Base-by-base conservation (phyloP, 352 stramenopile genomes). In the Plasmopara halstedii region DNA sequence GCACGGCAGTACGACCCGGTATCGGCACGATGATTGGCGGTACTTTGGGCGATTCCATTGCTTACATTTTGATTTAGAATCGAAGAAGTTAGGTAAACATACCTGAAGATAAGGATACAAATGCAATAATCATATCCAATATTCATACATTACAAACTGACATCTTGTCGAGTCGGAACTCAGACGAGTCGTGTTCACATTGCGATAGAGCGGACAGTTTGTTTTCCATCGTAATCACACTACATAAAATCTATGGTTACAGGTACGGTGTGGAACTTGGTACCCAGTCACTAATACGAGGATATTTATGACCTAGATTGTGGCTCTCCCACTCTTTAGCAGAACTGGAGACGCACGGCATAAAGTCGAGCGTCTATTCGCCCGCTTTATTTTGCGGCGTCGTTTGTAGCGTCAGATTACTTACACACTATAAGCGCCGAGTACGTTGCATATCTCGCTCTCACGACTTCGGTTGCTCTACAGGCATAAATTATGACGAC, bases 11-110 rank as follows among this genome's bases (percentile, higher is more conserved):
- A 22, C 72, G 75, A 29, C 81, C 81, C 40, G 81, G 81, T 31
- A 60, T 85, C 9, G 81, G 81, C 59, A 92, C 81, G 34, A 62
- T 89, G 32, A 72, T 92, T 49, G 81, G 81, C 21, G 77, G 75
- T 20, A 85, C 72, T 42, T 53, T 92, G 17, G 81, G 81, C 29
- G 81, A 92, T 49, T 77, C 77, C n/a, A 70, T 89, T 52, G 77
- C 58, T 14, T 92, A 92, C 67, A 62, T 85, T 39, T 50, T 89
- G 46, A 82, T 85, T 51, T 60, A 58, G 42, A 62, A 13, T 19
- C 21, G 17, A 42, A 34, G 22, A 19, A 25, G 23, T 18, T 44
- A 32, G 31, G 23, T 35, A 35, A 14, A 35, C 31, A 35, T 7
- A 20, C 22, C 5, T 17, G 14, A 40, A 25, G n/a, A n/a, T n/a